A percentile compares a stretch with the other conserved stretches of the same genome.
phyloP scores from a whole-genome alignment of 1,284 basidiomycete species.

The Quambalaria eucalypti region DNA sequence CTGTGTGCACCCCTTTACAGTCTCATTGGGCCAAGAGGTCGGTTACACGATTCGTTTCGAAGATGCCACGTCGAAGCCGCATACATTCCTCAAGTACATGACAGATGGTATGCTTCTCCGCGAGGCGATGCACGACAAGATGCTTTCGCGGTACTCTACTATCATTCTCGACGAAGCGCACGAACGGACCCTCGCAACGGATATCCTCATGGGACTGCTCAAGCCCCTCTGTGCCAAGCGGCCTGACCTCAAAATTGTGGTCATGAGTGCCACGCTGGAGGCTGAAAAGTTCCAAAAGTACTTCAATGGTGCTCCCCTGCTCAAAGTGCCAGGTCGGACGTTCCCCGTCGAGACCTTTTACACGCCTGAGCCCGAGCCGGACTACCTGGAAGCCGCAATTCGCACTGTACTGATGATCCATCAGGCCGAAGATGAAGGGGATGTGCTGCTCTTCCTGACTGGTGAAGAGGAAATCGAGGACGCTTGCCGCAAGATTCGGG shows the following conservation, averaged over 20 bases:
- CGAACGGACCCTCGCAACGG: slow-evolving; percentile 93
- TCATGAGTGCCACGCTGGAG: slow-evolving; percentile 98
- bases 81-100: slow-evolving; percentile 62
- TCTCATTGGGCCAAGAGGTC: slow-evolving; percentile 82
- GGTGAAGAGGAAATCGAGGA: slow-evolving; percentile 99
- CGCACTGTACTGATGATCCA: slow-evolving; percentile 96
- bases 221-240: slow-evolving; percentile 69
- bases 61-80: slow-evolving; percentile 65
- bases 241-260: slow-evolving; percentile 84
- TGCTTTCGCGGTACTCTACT: slow-evolving; percentile 80
- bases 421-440: slow-evolving; percentile 84
- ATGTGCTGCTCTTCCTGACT: slow-evolving; percentile 88
- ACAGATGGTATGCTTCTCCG: slow-evolving; percentile 93
- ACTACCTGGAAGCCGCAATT: slow-evolving; percentile 95
- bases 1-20: no score
- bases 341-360: slow-evolving; percentile 94
- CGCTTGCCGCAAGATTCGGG: slow-evolving; percentile 82
- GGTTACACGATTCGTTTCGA: slow-evolving; percentile 99
- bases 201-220: slow-evolving; percentile 90
- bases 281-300: slow-evolving; percentile 95
- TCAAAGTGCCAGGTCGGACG: slow-evolving; percentile 91
- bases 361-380: slow-evolving; percentile 87
- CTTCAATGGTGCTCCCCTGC: slow-evolving; percentile 80
- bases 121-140: slow-evolving; percentile 93
- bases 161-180: slow-evolving; percentile 98